phyloP scores from a whole-genome alignment of 1,284 basidiomycete species.

The Cutaneotrichosporon cutaneum region DNA sequence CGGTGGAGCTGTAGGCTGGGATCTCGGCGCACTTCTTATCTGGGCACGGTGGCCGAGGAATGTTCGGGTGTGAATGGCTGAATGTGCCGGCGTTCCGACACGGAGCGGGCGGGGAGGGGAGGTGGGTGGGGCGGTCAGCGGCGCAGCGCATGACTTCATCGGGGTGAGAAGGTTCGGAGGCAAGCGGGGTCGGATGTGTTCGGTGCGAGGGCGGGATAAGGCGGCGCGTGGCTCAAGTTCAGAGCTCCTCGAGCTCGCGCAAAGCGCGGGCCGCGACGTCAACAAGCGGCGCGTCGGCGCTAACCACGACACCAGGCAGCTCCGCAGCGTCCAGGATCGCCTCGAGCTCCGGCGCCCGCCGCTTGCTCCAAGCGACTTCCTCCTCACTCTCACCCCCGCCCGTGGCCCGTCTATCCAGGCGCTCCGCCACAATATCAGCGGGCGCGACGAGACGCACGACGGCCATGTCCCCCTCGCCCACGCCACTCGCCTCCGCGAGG shows the following conservation, averaged over 20 bases:
- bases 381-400: neutral
- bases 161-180: too few relatives aligned
- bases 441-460: constrained; percentile 10
- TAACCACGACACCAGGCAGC: neutral
- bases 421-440: neutral
- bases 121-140: too few relatives aligned
- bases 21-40: neutral
- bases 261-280: constrained; percentile 4
- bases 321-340: constrained; percentile 1
- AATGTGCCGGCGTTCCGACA: too few relatives aligned
- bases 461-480: neutral
- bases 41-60: neutral
- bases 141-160: too few relatives aligned
- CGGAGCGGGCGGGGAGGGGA: too few relatives aligned
- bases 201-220: neutral
- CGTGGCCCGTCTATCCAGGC: neutral
- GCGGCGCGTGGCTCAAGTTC: neutral
- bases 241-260: constrained; percentile 5
- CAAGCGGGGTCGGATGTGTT: neutral
- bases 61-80: neutral
- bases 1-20: neutral
- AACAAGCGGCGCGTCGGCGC: neutral
- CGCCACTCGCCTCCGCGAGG: neutral
- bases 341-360: constrained; percentile 11
- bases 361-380: neutral